Evolutionary conservation across 2,329 filamentous ascomycete species (phyloP).

Genomic region (Coccinonectria pachysandricola): DNA sequence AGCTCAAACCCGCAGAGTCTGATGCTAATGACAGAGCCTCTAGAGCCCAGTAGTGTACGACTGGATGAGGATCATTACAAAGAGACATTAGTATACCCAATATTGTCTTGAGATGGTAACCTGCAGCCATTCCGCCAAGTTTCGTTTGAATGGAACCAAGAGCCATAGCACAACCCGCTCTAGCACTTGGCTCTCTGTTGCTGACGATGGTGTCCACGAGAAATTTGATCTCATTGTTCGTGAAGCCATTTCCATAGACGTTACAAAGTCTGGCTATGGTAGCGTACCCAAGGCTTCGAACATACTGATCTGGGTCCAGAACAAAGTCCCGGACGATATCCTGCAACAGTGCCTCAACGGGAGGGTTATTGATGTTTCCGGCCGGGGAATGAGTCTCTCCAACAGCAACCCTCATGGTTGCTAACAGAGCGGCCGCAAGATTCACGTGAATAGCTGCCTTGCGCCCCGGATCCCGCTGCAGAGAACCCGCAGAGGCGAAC

Average conservation of each 20-base stretch:
- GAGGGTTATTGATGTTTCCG: constrained; percentile 62
- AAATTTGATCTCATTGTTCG: constrained; percentile 79
- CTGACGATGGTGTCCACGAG: constrained; percentile 89
- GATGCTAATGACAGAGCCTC: constrained; percentile 79
- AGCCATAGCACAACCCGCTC: constrained; percentile 89
- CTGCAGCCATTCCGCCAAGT: constrained; percentile 94
- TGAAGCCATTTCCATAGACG: constrained; percentile 76
- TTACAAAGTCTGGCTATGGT: constrained; percentile 79
- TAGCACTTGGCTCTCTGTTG: constrained; percentile 84
- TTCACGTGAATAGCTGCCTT: constrained; percentile 90
- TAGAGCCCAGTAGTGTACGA: constrained; percentile 93
- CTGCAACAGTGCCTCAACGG: constrained; percentile 77
- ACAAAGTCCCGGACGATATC: constrained; percentile 65
- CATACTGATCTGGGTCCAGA: constrained; percentile 71
- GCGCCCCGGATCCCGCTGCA: constrained; percentile 78
- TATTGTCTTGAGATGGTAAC: constrained; percentile 92
- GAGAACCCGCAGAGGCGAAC: constrained; percentile 67
- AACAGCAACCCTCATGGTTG: constrained; percentile 71
- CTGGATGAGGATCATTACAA: constrained; percentile 87
- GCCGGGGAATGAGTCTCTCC: constrained; percentile 65
- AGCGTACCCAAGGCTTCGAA: constrained; percentile 76
- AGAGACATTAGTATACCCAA: constrained; percentile 97
- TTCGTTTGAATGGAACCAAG: constrained; percentile 89
- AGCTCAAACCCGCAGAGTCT: constrained; percentile 85
- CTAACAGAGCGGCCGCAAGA: constrained; percentile 69